phyloP scores from a whole-genome alignment of 176 grass and related monocot genomes.

The Bothriochloa decipiens region DNA sequence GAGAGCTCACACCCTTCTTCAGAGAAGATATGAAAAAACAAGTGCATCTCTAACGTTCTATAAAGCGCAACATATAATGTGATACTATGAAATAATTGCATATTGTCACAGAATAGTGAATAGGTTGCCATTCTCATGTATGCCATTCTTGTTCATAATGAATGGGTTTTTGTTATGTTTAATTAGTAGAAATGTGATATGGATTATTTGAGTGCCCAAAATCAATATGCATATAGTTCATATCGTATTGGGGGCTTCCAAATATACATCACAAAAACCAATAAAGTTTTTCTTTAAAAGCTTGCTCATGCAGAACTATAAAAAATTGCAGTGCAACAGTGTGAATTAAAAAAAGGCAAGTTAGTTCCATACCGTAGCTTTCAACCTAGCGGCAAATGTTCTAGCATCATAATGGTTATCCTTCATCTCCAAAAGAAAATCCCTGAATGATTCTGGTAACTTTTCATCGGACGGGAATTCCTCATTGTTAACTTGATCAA shows the following conservation, averaged over 20 bases:
- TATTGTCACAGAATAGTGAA: not conserved
- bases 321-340: not conserved
- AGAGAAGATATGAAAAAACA: not conserved
- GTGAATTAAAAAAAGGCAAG: conserved; percentile 24
- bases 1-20: conserved; percentile 11
- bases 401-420: conserved; percentile 81
- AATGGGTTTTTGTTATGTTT: not conserved
- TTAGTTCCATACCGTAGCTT: conserved; percentile 69
- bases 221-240: not conserved
- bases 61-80: conserved; percentile 6
- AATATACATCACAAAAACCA: conserved; percentile 6
- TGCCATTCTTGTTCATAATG: not conserved
- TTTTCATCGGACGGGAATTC: conserved; percentile 57
- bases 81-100: not conserved
- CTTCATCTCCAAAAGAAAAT: conserved; percentile 88
- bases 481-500: conserved; percentile 77
- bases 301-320: not conserved
- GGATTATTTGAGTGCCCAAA: not conserved
- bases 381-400: conserved; percentile 76
- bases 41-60: not conserved
- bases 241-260: conserved; percentile 1
- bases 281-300: not conserved
- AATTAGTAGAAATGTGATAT: conserved; percentile 16
- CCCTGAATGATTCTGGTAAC: conserved; percentile 80
- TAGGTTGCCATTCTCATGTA: not conserved